Evolutionary conservation across 108 stramenopile genomes (phyloP).

Genomic region (Discostella stelligeroides): DNA sequence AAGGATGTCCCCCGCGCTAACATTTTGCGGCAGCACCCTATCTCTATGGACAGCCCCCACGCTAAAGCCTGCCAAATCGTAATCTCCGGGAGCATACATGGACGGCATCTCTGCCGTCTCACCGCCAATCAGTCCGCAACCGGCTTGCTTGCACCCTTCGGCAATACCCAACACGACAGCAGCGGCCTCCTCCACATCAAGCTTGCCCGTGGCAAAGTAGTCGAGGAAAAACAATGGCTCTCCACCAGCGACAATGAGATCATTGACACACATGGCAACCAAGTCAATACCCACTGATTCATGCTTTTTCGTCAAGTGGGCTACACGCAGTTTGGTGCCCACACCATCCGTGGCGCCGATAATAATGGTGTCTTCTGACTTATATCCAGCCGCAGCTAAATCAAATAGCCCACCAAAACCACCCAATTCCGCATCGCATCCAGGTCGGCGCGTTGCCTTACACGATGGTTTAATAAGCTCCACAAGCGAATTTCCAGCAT

Average conservation of each 20-base stretch:
- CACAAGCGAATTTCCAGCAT: slow-evolving; percentile 94
- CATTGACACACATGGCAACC: slow-evolving; percentile 99
- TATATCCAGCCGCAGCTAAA: slow-evolving; percentile 92
- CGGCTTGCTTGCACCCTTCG: slow-evolving; percentile 92
- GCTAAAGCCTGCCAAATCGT: slow-evolving; percentile 97
- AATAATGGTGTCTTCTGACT: slow-evolving; percentile 87
- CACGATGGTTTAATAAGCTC: slow-evolving; percentile 96
- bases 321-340: slow-evolving; percentile 96
- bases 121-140: slow-evolving; percentile 96
- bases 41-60: slow-evolving; percentile 94
- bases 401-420: slow-evolving; percentile 98
- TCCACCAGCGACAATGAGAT: slow-evolving; percentile 95
- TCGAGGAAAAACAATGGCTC: slow-evolving; percentile 98
- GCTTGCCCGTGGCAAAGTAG: slow-evolving; percentile 96
- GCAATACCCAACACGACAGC: slow-evolving; percentile 95
- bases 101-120: slow-evolving; percentile 99
- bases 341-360: slow-evolving; percentile 98
- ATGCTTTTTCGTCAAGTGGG: slow-evolving; percentile 82
- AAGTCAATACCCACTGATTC: slow-evolving; percentile 93
- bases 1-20: slow-evolving; percentile 88
- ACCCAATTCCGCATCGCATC: slow-evolving; percentile 95
- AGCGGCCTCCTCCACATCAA: slow-evolving; percentile 91
- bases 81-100: slow-evolving; percentile 97
- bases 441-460: slow-evolving; percentile 89
- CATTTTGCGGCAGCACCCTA: slow-evolving; percentile 81